These are phyloP conservation scores for Fusarium papillatum DNA, from an alignment of 2,329 filamentous ascomycete genomes.

Conservation along the genomic window DNA sequence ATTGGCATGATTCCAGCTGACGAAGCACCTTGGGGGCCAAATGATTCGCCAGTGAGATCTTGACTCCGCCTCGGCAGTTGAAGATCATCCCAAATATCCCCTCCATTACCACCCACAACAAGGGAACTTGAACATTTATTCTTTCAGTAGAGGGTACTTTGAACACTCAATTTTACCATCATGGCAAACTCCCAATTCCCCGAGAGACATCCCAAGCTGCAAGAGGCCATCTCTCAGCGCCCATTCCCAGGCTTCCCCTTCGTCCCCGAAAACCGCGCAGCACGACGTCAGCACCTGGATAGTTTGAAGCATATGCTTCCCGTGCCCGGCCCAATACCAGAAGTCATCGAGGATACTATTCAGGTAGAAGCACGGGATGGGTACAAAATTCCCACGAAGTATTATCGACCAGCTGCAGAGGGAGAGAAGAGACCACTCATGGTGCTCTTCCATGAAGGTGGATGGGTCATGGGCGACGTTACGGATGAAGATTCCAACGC, in stretches of 20 bases:
- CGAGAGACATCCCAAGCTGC: background rate
- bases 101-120: background rate
- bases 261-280: slow-evolving; percentile 1
- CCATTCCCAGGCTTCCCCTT: slow-evolving; percentile 5
- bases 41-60: background rate
- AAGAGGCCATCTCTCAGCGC: background rate
- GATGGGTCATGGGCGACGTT: slow-evolving; percentile 4
- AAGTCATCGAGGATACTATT: background rate
- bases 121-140: background rate
- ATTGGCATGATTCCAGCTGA: background rate
- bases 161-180: background rate
- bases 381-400: background rate
- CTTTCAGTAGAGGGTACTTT: background rate
- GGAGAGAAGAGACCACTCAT: background rate
- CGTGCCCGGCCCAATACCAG: background rate
- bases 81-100: background rate
- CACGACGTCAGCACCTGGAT: background rate
- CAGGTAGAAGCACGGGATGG: background rate
- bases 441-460: slow-evolving; percentile 1
- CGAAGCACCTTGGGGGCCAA: background rate
- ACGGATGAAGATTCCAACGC: slow-evolving; percentile 5
- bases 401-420: background rate
- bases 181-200: background rate
- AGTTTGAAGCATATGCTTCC: background rate
- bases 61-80: background rate